Percentiles rank a stretch among this genome's conserved stretches.
Conservation (phyloP, 2,329 filamentous ascomycete genomes). For the Pezicula rhizophila region DNA sequence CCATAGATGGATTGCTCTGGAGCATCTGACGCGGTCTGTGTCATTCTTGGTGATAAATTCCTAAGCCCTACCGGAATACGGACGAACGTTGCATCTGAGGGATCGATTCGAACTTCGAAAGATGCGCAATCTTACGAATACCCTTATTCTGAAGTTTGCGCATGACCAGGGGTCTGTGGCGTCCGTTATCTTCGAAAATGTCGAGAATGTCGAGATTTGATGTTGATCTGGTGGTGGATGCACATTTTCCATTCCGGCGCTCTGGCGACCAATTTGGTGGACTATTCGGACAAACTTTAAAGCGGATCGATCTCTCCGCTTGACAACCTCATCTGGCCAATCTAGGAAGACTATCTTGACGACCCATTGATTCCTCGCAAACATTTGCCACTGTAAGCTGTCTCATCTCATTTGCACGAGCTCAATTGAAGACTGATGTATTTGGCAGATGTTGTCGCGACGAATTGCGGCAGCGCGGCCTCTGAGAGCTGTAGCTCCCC, state of each 20-base stretch:
- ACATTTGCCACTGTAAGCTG: conserved; percentile 7
- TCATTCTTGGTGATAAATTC: conserved; percentile 24
- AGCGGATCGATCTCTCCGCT: background rate
- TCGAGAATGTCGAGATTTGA: conserved; percentile 21
- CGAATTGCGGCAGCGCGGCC: conserved; percentile 48
- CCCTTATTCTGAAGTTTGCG: conserved; percentile 43
- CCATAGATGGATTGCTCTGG: conserved; percentile 24
- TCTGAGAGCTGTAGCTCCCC: conserved; percentile 39
- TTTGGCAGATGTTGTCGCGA: conserved; percentile 52
- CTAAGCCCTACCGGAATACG: conserved; percentile 42
- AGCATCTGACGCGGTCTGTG: conserved; percentile 28
- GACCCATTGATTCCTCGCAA: conserved; percentile 1
- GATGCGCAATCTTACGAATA: conserved; percentile 42
- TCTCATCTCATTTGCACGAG: background rate
- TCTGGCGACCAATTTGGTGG: background rate
- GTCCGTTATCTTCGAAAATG: conserved; percentile 23
- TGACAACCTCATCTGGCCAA: conserved; percentile 1
- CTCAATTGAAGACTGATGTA: background rate
- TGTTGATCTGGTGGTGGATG: conserved; percentile 23
- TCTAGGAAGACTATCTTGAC: background rate
- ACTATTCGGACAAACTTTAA: background rate
- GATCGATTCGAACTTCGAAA: conserved; percentile 46
- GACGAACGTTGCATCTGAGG: conserved; percentile 52
- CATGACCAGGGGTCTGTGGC: conserved; percentile 47
- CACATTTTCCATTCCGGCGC: conserved; percentile 30